Percentiles rank a stretch among this genome's conserved stretches.
phyloP scores from a whole-genome alignment of 73 alveolate species.

The Paramecium caudatum region DNA sequence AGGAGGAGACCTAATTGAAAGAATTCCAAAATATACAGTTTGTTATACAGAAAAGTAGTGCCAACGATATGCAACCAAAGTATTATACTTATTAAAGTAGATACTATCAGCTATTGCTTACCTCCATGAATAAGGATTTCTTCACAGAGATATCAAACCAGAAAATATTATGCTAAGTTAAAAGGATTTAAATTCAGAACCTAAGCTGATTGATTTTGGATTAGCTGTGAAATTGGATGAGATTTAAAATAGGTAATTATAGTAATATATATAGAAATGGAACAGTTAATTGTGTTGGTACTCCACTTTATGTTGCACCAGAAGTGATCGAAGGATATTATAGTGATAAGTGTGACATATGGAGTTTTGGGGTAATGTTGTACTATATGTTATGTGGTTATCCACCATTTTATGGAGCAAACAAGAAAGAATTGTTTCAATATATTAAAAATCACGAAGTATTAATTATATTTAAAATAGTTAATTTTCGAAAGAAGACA shows the following conservation, averaged over 20 bases:
- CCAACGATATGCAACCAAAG: neutral
- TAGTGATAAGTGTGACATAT: constrained; percentile 69
- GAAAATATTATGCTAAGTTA: constrained; percentile 59
- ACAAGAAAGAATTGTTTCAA: constrained; percentile 3
- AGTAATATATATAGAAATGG: constrained; percentile 76
- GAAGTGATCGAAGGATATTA: constrained; percentile 68
- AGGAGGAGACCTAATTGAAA: constrained; percentile 83
- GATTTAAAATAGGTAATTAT: constrained; percentile 46
- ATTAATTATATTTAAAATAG: neutral
- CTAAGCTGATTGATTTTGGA: constrained; percentile 28
- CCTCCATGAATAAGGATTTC: constrained; percentile 48
- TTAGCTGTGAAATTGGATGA: neutral
- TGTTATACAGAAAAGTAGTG: constrained; percentile 50
- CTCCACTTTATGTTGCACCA: constrained; percentile 73
- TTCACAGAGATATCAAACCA: constrained; percentile 66
- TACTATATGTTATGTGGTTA: constrained; percentile 63
- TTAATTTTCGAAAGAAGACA: constrained; percentile 45
- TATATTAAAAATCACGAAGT: constrained; percentile 17
- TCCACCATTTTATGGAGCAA: constrained; percentile 52
- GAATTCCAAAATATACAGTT: constrained; percentile 27
- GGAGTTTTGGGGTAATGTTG: constrained; percentile 79
- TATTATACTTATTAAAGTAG: neutral
- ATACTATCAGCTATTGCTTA: constrained; percentile 55
- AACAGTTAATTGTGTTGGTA: constrained; percentile 39
- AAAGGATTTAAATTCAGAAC: constrained; percentile 14